Percentiles rank a stretch among this genome's conserved stretches.
These are phyloP conservation scores for Vanrija humicola DNA, from an alignment of 1,284 basidiomycete genomes.

Conservation along the genomic window DNA sequence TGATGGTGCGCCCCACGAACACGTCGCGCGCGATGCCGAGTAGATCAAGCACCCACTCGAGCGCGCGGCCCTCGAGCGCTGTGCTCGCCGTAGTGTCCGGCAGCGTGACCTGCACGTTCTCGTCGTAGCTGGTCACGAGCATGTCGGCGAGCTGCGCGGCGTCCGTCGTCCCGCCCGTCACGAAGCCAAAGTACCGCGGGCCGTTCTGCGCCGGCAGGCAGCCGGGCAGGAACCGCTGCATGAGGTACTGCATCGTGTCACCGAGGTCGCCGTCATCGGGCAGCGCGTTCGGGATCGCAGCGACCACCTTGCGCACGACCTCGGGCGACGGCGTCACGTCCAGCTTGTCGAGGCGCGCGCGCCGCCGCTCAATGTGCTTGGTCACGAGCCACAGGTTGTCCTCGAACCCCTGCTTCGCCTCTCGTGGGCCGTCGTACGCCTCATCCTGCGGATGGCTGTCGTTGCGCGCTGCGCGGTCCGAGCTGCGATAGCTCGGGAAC, in stretches of 20 bases:
- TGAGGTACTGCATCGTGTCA: conserved; percentile 29
- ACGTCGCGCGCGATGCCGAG: conserved; percentile 39
- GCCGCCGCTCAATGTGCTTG: conserved; percentile 23
- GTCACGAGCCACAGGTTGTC: not conserved
- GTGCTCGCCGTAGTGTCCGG: conserved; percentile 49
- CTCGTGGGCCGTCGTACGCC: not conserved
- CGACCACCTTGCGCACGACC: conserved; percentile 19
- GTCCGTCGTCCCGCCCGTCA: conserved; percentile 51
- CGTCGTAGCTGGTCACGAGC: conserved; percentile 47
- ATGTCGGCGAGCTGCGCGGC: conserved; percentile 51
- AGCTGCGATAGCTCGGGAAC: no score
- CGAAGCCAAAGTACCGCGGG: conserved; percentile 54
- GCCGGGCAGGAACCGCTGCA: conserved; percentile 41
- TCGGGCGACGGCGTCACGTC: conserved; percentile 22
- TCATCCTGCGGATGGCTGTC: not conserved
- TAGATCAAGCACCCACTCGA: conserved; percentile 51
- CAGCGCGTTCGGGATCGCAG: conserved; percentile 28
- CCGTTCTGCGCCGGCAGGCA: conserved; percentile 49
- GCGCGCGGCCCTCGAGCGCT: conserved; percentile 48
- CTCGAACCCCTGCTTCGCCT: not conserved
- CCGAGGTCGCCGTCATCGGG: conserved; percentile 38
- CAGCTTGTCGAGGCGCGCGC: conserved; percentile 19
- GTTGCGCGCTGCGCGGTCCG: not conserved
- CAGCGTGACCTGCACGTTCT: conserved; percentile 53
- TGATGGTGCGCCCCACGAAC: conserved; percentile 51